Evolutionary conservation across 2,329 filamentous ascomycete genomes (phyloP).

Genomic region (Pseudomassariella vexata): DNA sequence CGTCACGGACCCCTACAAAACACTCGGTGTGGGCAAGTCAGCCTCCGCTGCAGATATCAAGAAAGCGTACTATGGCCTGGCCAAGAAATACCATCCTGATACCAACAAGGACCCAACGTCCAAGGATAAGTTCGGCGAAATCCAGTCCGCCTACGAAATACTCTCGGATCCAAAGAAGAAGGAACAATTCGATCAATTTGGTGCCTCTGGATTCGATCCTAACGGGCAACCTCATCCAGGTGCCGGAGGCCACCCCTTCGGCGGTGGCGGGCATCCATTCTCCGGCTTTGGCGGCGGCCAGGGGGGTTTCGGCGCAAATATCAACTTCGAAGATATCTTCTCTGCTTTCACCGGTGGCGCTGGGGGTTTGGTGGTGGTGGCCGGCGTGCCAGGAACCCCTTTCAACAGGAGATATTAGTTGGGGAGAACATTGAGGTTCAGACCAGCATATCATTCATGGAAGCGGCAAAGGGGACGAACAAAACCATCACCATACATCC

Average conservation of each 20-base stretch:
- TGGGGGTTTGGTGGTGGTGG: constrained; percentile 37
- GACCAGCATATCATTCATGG: constrained; percentile 89
- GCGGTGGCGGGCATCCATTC: constrained; percentile 51
- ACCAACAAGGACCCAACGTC: constrained; percentile 94
- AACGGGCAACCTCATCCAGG: constrained; percentile 52
- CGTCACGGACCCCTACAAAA: constrained; percentile 76
- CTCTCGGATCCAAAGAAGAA: constrained; percentile 90
- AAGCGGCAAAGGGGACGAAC: constrained; percentile 83
- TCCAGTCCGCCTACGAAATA: constrained; percentile 90
- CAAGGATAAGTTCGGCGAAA: constrained; percentile 91
- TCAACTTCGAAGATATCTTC: constrained; percentile 96
- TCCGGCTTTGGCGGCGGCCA: constrained; percentile 37
- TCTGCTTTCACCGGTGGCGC: constrained; percentile 67
- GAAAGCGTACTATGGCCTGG: constrained; percentile 94
- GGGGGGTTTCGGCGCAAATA: constrained; percentile 69
- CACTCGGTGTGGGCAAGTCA: constrained; percentile 75
- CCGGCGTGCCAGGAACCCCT: constrained; percentile 56
- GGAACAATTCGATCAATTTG: constrained; percentile 86
- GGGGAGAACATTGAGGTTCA: constrained; percentile 96
- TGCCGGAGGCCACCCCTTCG: constrained; percentile 53
- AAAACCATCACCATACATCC: constrained; percentile 88
- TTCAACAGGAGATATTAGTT: constrained; percentile 75
- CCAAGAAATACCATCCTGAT: constrained; percentile 96
- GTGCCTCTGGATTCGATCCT: constrained; percentile 81
- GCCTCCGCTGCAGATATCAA: constrained; percentile 89